Percentiles rank a stretch among this genome's conserved stretches.
Conservation (phyloP, 2,329 filamentous ascomycete species). For the Cladosporium sp. region DNA sequence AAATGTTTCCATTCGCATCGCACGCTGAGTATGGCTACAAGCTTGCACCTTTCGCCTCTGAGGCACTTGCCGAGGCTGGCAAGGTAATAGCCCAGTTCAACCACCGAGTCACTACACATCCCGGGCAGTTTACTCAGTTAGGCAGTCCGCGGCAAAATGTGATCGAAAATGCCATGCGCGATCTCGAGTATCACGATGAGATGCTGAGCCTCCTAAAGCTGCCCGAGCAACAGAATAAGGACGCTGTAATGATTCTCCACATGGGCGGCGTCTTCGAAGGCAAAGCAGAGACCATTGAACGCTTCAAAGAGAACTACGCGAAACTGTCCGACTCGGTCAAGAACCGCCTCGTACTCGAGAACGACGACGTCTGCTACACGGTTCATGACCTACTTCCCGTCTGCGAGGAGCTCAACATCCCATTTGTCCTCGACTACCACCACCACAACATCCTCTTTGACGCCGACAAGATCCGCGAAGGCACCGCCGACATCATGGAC, state of each 20-base stretch:
- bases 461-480: slow-evolving; percentile 66
- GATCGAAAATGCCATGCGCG: slow-evolving; percentile 70
- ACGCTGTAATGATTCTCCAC: slow-evolving; percentile 92
- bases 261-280: slow-evolving; percentile 90
- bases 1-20: slow-evolving; percentile 96
- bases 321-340: slow-evolving; percentile 67
- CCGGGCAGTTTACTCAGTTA: slow-evolving; percentile 88
- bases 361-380: slow-evolving; percentile 90
- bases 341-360: slow-evolving; percentile 80
- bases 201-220: slow-evolving; percentile 73
- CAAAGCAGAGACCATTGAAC: slow-evolving; percentile 70
- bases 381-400: slow-evolving; percentile 86
- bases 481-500: slow-evolving; percentile 73
- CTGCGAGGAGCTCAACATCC: slow-evolving; percentile 92
- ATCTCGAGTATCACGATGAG: slow-evolving; percentile 85
- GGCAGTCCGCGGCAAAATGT: slow-evolving; percentile 78
- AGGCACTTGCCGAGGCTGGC: slow-evolving; percentile 71
- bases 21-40: slow-evolving; percentile 84
- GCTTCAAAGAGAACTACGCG: slow-evolving; percentile 73
- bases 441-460: slow-evolving; percentile 96
- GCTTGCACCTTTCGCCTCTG: slow-evolving; percentile 75
- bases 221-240: slow-evolving; percentile 71
- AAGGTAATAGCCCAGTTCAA: slow-evolving; percentile 71
- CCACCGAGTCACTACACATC: slow-evolving; percentile 85
- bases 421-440: slow-evolving; percentile 86